Conservation (phyloP, 139 green algal genomes). For the Chlamydomonas sp. region DNA sequence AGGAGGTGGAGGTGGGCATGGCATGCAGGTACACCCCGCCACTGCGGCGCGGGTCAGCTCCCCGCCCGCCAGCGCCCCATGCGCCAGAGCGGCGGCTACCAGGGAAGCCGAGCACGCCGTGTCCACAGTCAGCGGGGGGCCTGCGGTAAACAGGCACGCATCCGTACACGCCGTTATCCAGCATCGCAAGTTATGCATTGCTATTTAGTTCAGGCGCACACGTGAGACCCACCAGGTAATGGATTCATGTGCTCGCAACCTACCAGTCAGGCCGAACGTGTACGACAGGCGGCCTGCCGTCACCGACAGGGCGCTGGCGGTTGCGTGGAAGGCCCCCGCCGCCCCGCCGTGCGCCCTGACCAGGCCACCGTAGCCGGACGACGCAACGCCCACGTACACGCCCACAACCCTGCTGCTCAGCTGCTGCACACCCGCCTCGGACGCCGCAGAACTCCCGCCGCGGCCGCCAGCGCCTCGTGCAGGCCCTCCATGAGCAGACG, state of each 20-base stretch:
- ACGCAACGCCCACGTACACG: slow-evolving; percentile 71
- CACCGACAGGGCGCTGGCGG: slow-evolving; percentile 78
- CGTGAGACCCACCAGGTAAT: too few relatives aligned
- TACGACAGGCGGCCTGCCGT: slow-evolving; percentile 81
- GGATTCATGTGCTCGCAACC: not conserved
- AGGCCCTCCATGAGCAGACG: slow-evolving; percentile 78
- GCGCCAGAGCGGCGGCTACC: slow-evolving; percentile 65
- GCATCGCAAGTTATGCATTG: too few relatives aligned
- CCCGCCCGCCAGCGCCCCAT: not conserved
- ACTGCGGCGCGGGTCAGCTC: slow-evolving; percentile 41
- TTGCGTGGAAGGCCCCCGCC: slow-evolving; percentile 76
- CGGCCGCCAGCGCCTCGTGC: slow-evolving; percentile 12
- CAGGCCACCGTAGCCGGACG: slow-evolving; percentile 77
- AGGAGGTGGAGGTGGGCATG: slow-evolving; percentile 50
- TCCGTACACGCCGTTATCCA: not conserved
- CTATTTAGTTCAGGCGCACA: too few relatives aligned
- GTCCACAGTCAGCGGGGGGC: slow-evolving; percentile 66
- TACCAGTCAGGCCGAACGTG: slow-evolving; percentile 60
- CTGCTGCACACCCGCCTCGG: too few relatives aligned
- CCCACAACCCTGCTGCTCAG: slow-evolving; percentile 2
- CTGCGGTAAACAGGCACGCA: slow-evolving; percentile 12
- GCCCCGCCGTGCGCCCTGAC: slow-evolving; percentile 39
- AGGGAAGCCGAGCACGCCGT: slow-evolving; percentile 77
- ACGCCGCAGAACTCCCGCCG: not conserved
- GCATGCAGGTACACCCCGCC: slow-evolving; percentile 62